Base-by-base conservation (phyloP, 2,329 filamentous ascomycete genomes). In the Alternaria brassicae region DNA sequence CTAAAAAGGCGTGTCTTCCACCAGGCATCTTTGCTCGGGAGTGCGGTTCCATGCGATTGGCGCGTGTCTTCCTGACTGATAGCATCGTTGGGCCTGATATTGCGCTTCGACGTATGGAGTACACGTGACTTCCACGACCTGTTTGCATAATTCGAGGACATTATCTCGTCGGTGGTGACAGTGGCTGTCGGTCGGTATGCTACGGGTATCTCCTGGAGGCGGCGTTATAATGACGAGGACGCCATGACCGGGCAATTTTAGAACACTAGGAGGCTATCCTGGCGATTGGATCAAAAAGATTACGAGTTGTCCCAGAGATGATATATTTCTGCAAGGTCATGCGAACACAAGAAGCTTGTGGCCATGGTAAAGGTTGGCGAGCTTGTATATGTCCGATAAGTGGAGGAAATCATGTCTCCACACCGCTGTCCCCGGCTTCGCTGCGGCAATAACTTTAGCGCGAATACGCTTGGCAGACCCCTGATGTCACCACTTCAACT, bases 1-100 rank as follows among this genome's bases (percentile, higher is more conserved):
- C 86, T 86, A 77, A 94, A 94, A 49, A 90, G 81, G 49, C 84
- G 84, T 23, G 93, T 85, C 72, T 85, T 89, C 89, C 90, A 95
- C 91, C 91, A 94, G 7, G 62, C 60, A 42, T 58, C 59, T 36
- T 69, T 70, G 56, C 62, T 69, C 28, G 68, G 58, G 7, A 39
- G 36, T 19, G 52, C 40, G 3, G 64, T 69, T 28, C 56, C 61
- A 34, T 44, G 56, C 19, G 70, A 66, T 7, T 54, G 51, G 7
- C 62, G 64, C 3, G 68, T 71, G 10, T 61, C 42, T 30, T 69
- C 53, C 47, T 65, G 69, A 49, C 49, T 53, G 1, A 73, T 49
- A 23, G 49, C 50, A n/a, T 61, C 8, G 21, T 50, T 53, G 1
- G 50, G 6, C 6, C 36, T 44, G 9, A 56, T 34, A 42, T 53